A percentile compares a stretch with the other conserved stretches of the same genome.
Conservation (phyloP, 176 grass and related monocot species). For the Aegilops speltoides region DNA sequence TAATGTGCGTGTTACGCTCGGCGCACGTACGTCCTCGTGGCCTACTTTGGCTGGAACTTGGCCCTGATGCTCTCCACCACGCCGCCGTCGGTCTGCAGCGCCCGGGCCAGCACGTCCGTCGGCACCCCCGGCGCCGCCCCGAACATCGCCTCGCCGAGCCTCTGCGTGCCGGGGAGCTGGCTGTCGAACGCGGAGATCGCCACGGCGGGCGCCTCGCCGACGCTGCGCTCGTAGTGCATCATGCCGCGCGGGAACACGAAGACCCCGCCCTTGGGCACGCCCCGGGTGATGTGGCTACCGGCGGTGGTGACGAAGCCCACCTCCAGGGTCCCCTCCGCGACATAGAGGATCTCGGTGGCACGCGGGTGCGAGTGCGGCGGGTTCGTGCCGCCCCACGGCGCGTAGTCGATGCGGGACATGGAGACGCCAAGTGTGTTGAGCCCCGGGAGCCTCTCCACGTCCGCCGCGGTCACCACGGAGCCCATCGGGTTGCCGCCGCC, state of each 20-base stretch:
- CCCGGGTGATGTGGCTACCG: conserved; percentile 28
- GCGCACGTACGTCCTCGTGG: background rate
- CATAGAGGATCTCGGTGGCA: conserved; percentile 69
- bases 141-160: conserved; percentile 43
- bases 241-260: conserved; percentile 71
- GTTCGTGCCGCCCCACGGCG: conserved; percentile 56
- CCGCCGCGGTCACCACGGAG: conserved; percentile 48
- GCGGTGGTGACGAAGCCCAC: conserved; percentile 62
- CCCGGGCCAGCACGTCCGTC: conserved; percentile 49
- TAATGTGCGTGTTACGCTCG: background rate
- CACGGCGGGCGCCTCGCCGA: conserved; percentile 23
- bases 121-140: conserved; percentile 32
- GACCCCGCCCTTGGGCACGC: conserved; percentile 40
- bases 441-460: conserved; percentile 47
- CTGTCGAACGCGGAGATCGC: conserved; percentile 57
- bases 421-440: conserved; percentile 70
- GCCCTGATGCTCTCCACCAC: conserved; percentile 52
- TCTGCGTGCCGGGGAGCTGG: conserved; percentile 59
- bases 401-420: conserved; percentile 66
- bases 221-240: conserved; percentile 64
- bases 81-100: conserved; percentile 41
- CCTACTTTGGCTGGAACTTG: conserved; percentile 44
- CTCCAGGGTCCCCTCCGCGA: conserved; percentile 48
- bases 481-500: conserved; percentile 43
- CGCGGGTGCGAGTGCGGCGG: conserved; percentile 75